These are phyloP conservation scores for Oryza meridionalis DNA, from an alignment of 176 grass and related monocot genomes.

Conservation along the genomic window DNA sequence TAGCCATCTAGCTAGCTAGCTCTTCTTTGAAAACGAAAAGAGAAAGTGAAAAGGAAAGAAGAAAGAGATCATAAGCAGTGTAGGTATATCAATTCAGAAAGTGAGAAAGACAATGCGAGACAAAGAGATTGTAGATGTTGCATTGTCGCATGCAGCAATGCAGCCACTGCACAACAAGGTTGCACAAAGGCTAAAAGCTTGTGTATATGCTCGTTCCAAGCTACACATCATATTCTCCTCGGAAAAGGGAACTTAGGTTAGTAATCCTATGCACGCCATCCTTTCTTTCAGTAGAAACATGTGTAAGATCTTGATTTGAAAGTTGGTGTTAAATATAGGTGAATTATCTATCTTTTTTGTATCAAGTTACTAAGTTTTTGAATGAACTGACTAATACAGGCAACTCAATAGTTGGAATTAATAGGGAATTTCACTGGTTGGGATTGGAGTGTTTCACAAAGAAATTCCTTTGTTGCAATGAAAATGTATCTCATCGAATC, in stretches of 20 bases:
- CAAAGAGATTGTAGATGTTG: constrained; percentile 32
- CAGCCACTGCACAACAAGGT: not conserved
- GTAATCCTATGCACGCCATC: not conserved
- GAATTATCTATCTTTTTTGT: no score
- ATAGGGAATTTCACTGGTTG: no score
- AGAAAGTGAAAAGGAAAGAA: not conserved
- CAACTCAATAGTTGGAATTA: no score
- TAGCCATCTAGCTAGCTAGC: constrained; percentile 17
- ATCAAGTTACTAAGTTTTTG: no score
- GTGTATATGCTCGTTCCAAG: not conserved
- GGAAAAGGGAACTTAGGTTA: not conserved
- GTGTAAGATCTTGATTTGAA: not conserved
- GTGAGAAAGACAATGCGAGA: constrained; percentile 26
- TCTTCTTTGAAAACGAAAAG: not conserved
- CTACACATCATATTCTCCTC: not conserved
- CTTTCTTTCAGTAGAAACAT: not conserved
- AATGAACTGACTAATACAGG: no score
- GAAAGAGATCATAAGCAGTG: not conserved
- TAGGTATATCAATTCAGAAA: constrained; percentile 6
- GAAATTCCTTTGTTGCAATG: not conserved
- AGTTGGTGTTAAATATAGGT: no score
- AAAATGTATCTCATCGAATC: not conserved
- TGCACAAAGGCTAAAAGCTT: constrained; percentile 21
- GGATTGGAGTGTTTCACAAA: no score
- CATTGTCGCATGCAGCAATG: constrained; percentile 10